phyloP scores from a whole-genome alignment of 257 asterid genomes.

The Jasminum sambac region DNA sequence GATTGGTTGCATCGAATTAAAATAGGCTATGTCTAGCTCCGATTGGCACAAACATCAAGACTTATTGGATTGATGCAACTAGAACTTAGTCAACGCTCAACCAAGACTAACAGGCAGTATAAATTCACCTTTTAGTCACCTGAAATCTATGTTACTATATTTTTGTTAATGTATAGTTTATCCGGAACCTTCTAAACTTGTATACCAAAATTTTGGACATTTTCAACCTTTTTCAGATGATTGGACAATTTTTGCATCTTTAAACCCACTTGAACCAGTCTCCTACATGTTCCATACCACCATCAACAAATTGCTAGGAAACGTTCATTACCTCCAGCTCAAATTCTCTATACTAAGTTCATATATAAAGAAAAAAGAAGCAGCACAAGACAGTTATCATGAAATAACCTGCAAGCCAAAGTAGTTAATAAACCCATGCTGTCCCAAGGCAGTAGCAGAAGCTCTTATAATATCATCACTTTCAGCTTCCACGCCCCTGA shows the following conservation, averaged over 20 bases:
- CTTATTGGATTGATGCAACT: not conserved
- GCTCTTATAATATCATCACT: slow-evolving; percentile 67
- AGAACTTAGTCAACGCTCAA: slow-evolving; percentile 2
- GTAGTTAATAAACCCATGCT: slow-evolving; percentile 85
- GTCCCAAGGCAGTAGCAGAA: slow-evolving; percentile 69
- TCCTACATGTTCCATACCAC: not conserved
- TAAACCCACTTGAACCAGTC: not conserved
- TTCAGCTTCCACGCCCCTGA: slow-evolving; percentile 80
- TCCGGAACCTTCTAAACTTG: not conserved
- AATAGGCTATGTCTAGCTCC: not conserved
- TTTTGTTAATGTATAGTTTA: not conserved
- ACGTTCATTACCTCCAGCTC: not conserved
- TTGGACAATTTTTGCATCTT: not conserved
- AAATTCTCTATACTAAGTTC: not conserved
- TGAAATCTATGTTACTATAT: not conserved
- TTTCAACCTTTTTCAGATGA: not conserved
- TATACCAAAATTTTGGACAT: not conserved
- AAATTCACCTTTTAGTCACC: not conserved
- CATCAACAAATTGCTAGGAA: not conserved
- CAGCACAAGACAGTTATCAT: slow-evolving; percentile 13
- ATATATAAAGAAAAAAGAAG: not conserved
- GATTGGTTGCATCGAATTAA: not conserved
- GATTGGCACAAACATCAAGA: slow-evolving; percentile 18
- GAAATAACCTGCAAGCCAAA: slow-evolving; percentile 84
- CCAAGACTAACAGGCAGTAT: not conserved